Evolutionary conservation across 2,329 filamentous ascomycete species (phyloP), one percentile per base, ranked within the genome.

Genomic region (Epichloe gansuensis): DNA sequence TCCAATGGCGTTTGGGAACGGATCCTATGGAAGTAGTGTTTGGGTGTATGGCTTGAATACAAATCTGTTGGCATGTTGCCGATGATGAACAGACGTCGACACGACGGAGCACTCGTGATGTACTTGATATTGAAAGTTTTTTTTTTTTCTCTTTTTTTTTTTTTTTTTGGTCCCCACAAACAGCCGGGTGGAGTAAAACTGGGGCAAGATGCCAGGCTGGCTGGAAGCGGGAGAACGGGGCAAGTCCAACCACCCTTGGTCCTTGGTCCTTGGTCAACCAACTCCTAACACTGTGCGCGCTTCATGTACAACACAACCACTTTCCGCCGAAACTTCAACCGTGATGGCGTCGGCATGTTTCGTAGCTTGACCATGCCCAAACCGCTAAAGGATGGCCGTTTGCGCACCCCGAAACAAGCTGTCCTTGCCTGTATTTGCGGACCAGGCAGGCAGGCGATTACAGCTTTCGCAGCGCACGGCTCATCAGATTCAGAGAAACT

Each of bases 361-460:
- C 48, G 48, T 25, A 17, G 35, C 34, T 46, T 55, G 53, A 51
- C 44, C 48, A 49, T 51, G 51, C 23, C 39, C 48, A 53, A 48
- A 49, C 47, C 52, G 31, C 17, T 35, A 9, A 52, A 53, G 48
- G 47, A 50, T 21, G 54, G 47, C 23, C 51, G 47, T 48, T 21
- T 48, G 44, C 54, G 46, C 54, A 49, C 25, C 9, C 28, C 34
- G 7, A 37, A 41, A 5, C 51, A 34, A 13, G 39, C 39, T 25
- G 41, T 50, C 25, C 34, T 53, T 9, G 51, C 61, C n/a, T 77
- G 75, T 65, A 65, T 66, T 52, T 62, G 65, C 38, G 69, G 71
- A n/a, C 70, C 65, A 9, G 72, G 72, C 48, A 63, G 67, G 44
- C 67, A 63, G 25, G 62, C 68, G 45, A 67, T 63, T 3, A 61